Evolutionary conservation across 2,329 filamentous ascomycete genomes (phyloP).

Genomic region (Colletotrichum sp.): DNA sequence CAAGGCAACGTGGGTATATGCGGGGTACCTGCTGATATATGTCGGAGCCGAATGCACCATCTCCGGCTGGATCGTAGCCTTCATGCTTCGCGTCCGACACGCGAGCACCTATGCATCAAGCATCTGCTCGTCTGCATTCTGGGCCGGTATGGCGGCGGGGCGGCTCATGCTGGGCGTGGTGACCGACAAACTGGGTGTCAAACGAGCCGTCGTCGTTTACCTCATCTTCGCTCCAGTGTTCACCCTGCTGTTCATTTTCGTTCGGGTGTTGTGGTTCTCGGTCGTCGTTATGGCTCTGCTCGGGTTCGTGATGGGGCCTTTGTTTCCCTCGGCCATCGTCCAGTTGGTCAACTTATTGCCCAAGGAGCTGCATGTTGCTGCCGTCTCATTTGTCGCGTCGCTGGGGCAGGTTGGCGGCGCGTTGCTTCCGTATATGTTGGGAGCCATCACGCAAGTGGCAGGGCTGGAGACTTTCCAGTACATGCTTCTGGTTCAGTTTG

Average conservation of each 20-base stretch:
- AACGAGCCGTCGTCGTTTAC: neutral
- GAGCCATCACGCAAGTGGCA: constrained; percentile 39
- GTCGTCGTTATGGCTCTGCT: constrained; percentile 5
- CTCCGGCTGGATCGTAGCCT: constrained; percentile 51
- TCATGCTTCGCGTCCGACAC: constrained; percentile 45
- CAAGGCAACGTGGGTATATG: constrained; percentile 43
- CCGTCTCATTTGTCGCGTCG: constrained; percentile 47
- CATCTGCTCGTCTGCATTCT: constrained; percentile 47
- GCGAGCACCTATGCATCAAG: constrained; percentile 39
- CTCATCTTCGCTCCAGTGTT: neutral
- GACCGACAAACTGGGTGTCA: constrained; percentile 34
- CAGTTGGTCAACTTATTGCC: neutral
- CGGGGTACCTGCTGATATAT: constrained; percentile 46
- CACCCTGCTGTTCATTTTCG: neutral
- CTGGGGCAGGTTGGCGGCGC: constrained; percentile 49
- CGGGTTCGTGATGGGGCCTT: constrained; percentile 18
- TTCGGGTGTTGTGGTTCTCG: neutral
- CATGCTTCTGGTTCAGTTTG: constrained; percentile 29
- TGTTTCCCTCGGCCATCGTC: constrained; percentile 18
- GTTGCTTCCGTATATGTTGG: constrained; percentile 46
- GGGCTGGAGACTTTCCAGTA: constrained; percentile 41
- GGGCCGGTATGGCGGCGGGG: constrained; percentile 47
- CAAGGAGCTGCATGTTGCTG: constrained; percentile 41
- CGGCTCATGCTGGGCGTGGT: constrained; percentile 35
- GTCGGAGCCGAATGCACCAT: constrained; percentile 49